Conservation (phyloP, 75 land plant species). For the Pinus tabuliformis region DNA sequence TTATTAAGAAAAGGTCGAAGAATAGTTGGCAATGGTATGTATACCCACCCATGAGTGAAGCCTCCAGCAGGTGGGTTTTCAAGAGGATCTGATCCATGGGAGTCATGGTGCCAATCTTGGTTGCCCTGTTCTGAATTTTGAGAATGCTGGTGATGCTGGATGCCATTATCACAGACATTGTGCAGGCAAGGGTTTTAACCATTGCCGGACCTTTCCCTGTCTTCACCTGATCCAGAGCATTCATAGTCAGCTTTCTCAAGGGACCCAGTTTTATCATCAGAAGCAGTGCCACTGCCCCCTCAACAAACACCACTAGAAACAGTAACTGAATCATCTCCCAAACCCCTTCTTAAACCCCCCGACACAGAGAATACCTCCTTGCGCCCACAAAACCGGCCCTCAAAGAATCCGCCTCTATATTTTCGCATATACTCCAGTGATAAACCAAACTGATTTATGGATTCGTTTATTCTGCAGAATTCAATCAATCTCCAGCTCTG, state of each 20-base stretch:
- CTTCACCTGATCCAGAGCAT: constrained; percentile 18
- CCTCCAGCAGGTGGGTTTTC: constrained; percentile 25
- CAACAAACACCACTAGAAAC: constrained; percentile 10
- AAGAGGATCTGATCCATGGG: constrained; percentile 25
- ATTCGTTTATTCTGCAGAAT: no score
- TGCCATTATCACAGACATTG: constrained; percentile 12
- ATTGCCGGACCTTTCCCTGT: constrained; percentile 19
- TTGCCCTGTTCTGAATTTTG: constrained; percentile 13
- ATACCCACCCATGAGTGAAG: constrained; percentile 26
- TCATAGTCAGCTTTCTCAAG: not conserved
- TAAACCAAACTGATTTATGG: no score
- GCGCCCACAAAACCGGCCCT: no score
- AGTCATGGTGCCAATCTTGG: constrained; percentile 15
- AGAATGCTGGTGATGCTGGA: constrained; percentile 18
- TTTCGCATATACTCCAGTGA: no score
- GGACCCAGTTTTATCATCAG: constrained; percentile 19
- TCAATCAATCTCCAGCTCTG: no score
- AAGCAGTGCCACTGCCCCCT: constrained; percentile 17
- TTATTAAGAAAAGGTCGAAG: not conserved
- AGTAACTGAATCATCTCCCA: constrained; percentile 18
- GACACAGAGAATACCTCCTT: no score
- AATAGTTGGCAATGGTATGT: not conserved
- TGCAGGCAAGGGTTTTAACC: constrained; percentile 16
- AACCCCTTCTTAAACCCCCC: not conserved
- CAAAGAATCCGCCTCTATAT: no score